phyloP scores from a whole-genome alignment of 495 filamentous ascomycete species.

The Annulohypoxylon stygium region DNA sequence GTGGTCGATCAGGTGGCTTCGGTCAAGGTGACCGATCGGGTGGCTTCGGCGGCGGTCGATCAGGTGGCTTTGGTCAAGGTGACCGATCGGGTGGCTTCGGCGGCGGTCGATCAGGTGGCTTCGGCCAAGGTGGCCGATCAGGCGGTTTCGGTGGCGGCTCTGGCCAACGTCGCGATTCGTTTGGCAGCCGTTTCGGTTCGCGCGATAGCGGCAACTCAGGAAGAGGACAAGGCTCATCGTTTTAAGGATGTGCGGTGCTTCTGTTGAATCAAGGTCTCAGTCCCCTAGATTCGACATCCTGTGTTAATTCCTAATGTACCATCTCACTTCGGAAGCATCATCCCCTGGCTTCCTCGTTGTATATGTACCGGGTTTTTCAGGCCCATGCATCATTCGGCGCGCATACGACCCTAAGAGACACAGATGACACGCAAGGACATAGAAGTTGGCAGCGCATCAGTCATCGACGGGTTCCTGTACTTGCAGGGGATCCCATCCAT shows the following conservation, averaged over 20 bases:
- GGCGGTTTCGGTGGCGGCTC: constrained; percentile 16
- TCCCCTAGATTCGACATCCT: constrained; percentile 10
- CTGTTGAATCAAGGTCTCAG: background rate
- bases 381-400: constrained; percentile 10
- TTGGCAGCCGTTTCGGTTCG: constrained; percentile 35
- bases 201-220: background rate
- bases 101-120: background rate
- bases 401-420: background rate
- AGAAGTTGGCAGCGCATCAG: constrained; percentile 12
- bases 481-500: constrained; percentile 12
- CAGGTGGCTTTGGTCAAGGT: background rate
- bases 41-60: background rate
- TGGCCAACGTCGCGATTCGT: constrained; percentile 25
- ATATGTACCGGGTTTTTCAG: constrained; percentile 27
- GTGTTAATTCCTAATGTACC: constrained; percentile 34
- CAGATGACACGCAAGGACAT: constrained; percentile 21
- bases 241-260: constrained; percentile 15
- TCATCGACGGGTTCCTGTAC: constrained; percentile 21
- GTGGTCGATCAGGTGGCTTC: background rate
- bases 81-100: background rate
- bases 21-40: background rate
- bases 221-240: constrained; percentile 13
- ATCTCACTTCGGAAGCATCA: constrained; percentile 23
- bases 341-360: constrained; percentile 20
- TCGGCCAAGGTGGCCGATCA: background rate